phyloP scores from a whole-genome alignment of 2,329 filamentous ascomycete species.

The Helotiales sp. region DNA sequence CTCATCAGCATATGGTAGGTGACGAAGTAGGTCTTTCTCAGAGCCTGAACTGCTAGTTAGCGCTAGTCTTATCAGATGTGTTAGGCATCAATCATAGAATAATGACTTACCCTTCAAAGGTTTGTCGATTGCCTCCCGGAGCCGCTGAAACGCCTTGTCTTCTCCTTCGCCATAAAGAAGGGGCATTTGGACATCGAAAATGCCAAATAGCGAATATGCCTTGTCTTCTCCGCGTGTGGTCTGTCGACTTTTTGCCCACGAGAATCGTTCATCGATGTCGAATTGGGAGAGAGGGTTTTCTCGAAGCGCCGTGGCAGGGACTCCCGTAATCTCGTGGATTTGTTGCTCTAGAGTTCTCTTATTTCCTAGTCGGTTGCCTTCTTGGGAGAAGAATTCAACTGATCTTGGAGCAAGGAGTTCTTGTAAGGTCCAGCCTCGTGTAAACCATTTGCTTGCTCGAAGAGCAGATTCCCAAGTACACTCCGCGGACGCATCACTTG shows the following conservation, averaged over 20 bases:
- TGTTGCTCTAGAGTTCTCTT: conserved; percentile 22
- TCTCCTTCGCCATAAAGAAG: conserved; percentile 48
- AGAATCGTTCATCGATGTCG: conserved; percentile 38
- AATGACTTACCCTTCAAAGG: conserved; percentile 19
- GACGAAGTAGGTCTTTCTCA: not conserved
- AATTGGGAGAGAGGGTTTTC: conserved; percentile 19
- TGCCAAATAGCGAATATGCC: conserved; percentile 43
- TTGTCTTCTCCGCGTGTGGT: conserved; percentile 48
- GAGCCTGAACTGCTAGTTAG: conserved; percentile 6
- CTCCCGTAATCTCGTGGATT: conserved; percentile 22
- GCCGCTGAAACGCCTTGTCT: conserved; percentile 41
- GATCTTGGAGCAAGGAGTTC: conserved; percentile 28
- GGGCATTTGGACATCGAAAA: conserved; percentile 51
- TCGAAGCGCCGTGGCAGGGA: conserved; percentile 20
- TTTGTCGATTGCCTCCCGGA: conserved; percentile 45
- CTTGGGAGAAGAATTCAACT: conserved; percentile 26
- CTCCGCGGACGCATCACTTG: conserved; percentile 1
- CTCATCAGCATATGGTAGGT: not conserved
- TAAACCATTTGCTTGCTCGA: conserved; percentile 25
- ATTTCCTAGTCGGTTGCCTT: conserved; percentile 21
- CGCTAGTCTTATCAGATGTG: conserved; percentile 1
- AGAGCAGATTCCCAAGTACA: conserved; percentile 23
- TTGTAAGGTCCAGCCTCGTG: conserved; percentile 19
- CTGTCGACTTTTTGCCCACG: conserved; percentile 46
- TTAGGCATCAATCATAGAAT: conserved; percentile 6